Evolutionary conservation across 1,139 yeast genomes (phyloP).

Genomic region (Debaryomycetaceae sp.): DNA sequence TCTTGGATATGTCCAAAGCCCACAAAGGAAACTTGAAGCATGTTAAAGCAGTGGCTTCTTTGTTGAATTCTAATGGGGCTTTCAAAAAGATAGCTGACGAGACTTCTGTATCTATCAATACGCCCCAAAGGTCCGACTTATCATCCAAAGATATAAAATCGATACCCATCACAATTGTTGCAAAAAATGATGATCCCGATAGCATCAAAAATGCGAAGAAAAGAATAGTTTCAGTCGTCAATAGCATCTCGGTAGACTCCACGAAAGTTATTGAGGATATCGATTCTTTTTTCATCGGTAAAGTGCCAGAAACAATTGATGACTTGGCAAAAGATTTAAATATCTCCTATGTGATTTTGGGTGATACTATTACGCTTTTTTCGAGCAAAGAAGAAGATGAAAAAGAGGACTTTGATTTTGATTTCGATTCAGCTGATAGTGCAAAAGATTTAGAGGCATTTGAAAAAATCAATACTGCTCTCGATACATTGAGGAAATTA

Average conservation of each 20-base stretch:
- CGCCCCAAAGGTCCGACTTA: constrained; percentile 45
- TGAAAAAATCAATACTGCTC: constrained; percentile 45
- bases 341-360: constrained; percentile 57
- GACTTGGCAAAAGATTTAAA: constrained; percentile 46
- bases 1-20: constrained; percentile 80
- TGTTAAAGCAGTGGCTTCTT: constrained; percentile 70
- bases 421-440: constrained; percentile 30
- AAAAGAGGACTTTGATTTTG: constrained; percentile 6
- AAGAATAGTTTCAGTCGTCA: constrained; percentile 69
- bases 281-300: constrained; percentile 61
- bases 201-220: constrained; percentile 49
- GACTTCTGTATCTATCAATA: constrained; percentile 50
- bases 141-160: constrained; percentile 16
- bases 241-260: constrained; percentile 66
- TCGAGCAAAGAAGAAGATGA: constrained; percentile 13
- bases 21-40: constrained; percentile 78
- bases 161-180: constrained; percentile 43
- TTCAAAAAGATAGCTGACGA: constrained; percentile 46
- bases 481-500: constrained; percentile 56
- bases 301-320: constrained; percentile 44
- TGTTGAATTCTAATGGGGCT: constrained; percentile 51
- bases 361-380: constrained; percentile 42
- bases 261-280: constrained; percentile 61
- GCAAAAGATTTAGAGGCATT: constrained; percentile 29
- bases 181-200: constrained; percentile 31